Evolutionary conservation across 352 stramenopile species (phyloP).

Genomic region (Phytophthora macrochlamydospora): DNA sequence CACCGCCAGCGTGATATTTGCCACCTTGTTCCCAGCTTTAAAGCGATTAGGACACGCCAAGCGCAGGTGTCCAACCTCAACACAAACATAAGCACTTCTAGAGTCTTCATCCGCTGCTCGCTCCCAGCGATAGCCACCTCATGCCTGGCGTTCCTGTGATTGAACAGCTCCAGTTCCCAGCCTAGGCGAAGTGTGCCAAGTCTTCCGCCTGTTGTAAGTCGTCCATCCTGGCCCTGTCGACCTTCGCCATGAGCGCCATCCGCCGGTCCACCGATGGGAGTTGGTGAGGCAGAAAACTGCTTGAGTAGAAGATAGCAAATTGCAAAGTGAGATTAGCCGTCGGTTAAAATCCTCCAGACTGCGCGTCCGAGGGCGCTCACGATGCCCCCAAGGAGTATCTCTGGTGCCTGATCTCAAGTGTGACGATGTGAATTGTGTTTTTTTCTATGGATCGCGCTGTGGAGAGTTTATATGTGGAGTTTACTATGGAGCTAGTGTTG

Average conservation of each 20-base stretch:
- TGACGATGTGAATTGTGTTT: no score
- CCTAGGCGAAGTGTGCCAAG: neutral
- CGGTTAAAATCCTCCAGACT: no score
- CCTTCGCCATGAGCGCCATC: constrained; percentile 6
- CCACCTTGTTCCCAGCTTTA: neutral
- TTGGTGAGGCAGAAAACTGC: no score
- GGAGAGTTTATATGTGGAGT: no score
- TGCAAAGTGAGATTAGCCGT: no score
- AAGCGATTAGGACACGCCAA: neutral
- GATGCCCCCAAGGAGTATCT: no score
- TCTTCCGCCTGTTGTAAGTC: neutral
- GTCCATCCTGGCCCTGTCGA: neutral
- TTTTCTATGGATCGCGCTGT: no score
- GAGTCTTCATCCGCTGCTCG: neutral
- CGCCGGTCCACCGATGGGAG: neutral
- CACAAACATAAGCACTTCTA: neutral
- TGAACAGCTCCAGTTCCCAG: neutral
- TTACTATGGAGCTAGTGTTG: no score
- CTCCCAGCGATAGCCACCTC: neutral
- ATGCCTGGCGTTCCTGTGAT: neutral
- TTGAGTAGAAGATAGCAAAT: no score
- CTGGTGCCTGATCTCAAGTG: no score
- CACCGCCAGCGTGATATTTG: neutral
- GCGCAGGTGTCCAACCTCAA: neutral
- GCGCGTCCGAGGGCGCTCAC: no score